Evolutionary conservation across 2,329 filamentous ascomycete genomes (phyloP), one percentile per base, ranked within the genome.

Genomic region (Hypomyces perniciosus): DNA sequence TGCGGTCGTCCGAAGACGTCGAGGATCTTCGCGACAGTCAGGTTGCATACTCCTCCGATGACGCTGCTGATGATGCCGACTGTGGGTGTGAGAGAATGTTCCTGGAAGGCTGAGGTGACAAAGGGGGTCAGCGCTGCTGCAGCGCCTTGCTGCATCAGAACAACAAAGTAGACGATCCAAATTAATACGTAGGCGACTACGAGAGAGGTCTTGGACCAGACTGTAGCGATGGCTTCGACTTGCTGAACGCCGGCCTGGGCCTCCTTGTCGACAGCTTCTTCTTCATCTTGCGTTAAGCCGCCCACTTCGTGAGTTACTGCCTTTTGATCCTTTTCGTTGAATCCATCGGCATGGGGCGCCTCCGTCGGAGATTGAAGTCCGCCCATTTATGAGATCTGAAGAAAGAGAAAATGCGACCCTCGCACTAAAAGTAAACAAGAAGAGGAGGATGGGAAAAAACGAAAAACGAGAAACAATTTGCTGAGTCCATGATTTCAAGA

Each of bases 1-100:
- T 83, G 74, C 8, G 80, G 75, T 46, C 81, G 78, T 49, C 80
- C 82, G 68, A 79, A 84, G 9, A 83, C 71, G 64, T 85, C 79
- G 41, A 84, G 71, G 12, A 84, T 66, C 61, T 85, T 85, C 34
- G 81, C 81, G 59, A 82, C 73, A 2, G 80, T 77, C 2, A 83
- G 74, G 59, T 81, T 81, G 43, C 77, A 73, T 4, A 83, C 72
- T 39, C 79, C 81, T 60, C 69, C 66, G 54, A 81, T 74, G 31
- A 77, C 64, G 53, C 66, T 71, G 10, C 74, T 68, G 6, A 81
- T 68, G 46, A 81, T 75, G 20, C 69, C 67, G 26, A 75, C 73
- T 5, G 76, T 69, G 3, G 75, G 70, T 7, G 76, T 68, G 8
- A 79, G 66, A 2, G 75, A 77, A 59, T 80, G 77, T 2, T 66